Base-by-base conservation (phyloP, 441 rosid genomes). In the Gossypium aridum region DNA sequence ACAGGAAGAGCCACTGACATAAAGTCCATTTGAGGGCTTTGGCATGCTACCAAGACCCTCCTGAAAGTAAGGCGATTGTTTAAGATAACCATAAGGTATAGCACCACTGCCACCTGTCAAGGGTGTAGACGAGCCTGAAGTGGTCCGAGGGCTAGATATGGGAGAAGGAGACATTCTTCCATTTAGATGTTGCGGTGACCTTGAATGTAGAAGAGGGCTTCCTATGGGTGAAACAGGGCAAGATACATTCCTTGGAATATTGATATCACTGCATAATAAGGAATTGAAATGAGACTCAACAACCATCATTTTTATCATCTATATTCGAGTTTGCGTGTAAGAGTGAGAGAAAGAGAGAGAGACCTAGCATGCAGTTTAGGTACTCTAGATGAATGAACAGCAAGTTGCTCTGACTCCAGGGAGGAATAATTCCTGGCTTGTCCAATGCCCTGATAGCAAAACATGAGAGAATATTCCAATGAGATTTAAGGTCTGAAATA, bases 151-250 rank as follows among this genome's bases (percentile, higher is more conserved):
- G 75, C 93, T 90, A 34, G 93, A 83, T 68, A 90, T 89, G 8
- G 90, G 95, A 23, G 95, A 88, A 54, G 92, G 91, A 71, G 96
- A 90, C 87, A 85, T 84, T 79, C 88, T 87, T 78, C 91, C 96
- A 37, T 83, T 89, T 74, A 85, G 72, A 72, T 81, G 83, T 67
- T 78, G 91, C 1, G 93, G 91, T 8, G 90, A 89, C 76, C 90
- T 87, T 76, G 91, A 77, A 79, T 80, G 85, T 70, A 85, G 78
- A 64, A 84, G 89, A 53, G 96, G 96, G 80, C 93, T 90, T 74
- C 96, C 89, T 54, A 86, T 78, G 10, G 93, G 90, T 20, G 95
- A 88, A 55, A 90, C 91, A 7, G 95, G 95, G 76, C 95, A 90
- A 1, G 95, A 90, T 75, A 85, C 78, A 79, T 88, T 86, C 80